Percentiles rank a stretch among this genome's conserved stretches.
These are phyloP conservation scores for Blastobotrys attinorum DNA, from an alignment of 805 yeast genomes.

Conservation along the genomic window DNA sequence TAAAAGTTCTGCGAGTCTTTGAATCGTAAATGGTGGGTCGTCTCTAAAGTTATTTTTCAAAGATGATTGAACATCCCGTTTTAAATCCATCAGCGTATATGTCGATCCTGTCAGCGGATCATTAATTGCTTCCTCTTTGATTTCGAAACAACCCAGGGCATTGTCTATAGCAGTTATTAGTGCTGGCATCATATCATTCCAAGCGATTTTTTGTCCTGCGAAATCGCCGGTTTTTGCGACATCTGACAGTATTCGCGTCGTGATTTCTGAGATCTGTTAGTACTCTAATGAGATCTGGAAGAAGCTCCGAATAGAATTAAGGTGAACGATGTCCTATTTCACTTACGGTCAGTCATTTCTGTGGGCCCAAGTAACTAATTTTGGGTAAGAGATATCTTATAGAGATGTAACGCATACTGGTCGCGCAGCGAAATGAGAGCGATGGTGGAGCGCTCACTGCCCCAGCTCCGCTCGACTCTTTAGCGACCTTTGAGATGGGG, in stretches of 20 bases:
- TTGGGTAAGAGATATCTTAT: too few species aligned
- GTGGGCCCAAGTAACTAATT: too few species aligned
- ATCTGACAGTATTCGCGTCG: not conserved
- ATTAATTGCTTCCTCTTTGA: not conserved
- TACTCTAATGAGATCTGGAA: too few species aligned
- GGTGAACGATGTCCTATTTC: too few species aligned
- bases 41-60: slow-evolving; percentile 16
- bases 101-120: slow-evolving; percentile 18
- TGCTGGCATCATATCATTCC: not conserved
- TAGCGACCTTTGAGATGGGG: too few species aligned
- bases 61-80: slow-evolving; percentile 3
- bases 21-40: slow-evolving; percentile 33
- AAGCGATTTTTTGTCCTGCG: not conserved
- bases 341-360: too few species aligned
- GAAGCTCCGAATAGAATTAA: too few species aligned
- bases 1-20: slow-evolving; percentile 31
- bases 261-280: too few species aligned
- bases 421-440: too few species aligned
- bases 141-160: not conserved
- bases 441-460: too few species aligned
- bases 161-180: not conserved
- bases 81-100: slow-evolving; percentile 9
- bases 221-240: not conserved
- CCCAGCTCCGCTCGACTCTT: too few species aligned
- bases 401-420: too few species aligned